Conservation (phyloP, 352 stramenopile genomes). For the Halophytophthora polymorphica region DNA sequence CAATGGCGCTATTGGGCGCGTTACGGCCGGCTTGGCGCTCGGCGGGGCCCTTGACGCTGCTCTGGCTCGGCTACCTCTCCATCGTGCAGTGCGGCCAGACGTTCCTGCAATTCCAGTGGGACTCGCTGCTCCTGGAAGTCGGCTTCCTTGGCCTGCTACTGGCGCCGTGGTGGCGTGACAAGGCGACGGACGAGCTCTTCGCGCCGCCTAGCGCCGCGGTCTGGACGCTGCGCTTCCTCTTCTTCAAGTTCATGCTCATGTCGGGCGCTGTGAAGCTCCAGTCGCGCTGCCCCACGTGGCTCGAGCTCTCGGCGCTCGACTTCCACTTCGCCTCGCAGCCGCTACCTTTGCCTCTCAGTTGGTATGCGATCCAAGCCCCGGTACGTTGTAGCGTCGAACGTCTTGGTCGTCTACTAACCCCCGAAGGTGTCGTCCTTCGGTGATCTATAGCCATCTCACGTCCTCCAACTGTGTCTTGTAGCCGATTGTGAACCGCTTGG, state of each 20-base stretch:
- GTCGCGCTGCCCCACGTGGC: conserved; percentile 88
- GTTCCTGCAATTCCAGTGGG: conserved; percentile 93
- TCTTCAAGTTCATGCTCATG: conserved; percentile 96
- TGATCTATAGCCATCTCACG: no score
- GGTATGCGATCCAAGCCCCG: conserved; percentile 82
- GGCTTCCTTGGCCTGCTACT: conserved; percentile 64
- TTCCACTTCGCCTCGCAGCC: conserved; percentile 90
- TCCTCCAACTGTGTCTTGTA: no score
- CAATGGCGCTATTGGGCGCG: conserved; percentile 26
- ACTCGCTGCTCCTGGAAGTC: conserved; percentile 88
- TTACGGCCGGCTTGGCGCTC: conserved; percentile 28
- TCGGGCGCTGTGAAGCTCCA: conserved; percentile 90
- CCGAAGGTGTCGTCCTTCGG: conserved; percentile 1
- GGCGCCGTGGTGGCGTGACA: conserved; percentile 33
- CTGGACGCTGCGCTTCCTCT: conserved; percentile 83
- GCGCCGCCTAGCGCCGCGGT: conserved; percentile 26
- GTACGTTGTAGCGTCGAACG: conserved; percentile 23
- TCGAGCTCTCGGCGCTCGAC: conserved; percentile 86
- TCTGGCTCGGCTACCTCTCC: conserved; percentile 76
- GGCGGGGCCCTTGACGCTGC: conserved; percentile 24
- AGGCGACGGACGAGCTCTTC: conserved; percentile 15
- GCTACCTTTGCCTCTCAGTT: conserved; percentile 79
- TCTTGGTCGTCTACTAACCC: not conserved
- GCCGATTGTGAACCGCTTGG: conserved; percentile 69
- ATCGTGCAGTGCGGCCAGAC: conserved; percentile 73